Conservation (phyloP, 768 basidiomycete genomes). For the Leccinum rimulosum region DNA sequence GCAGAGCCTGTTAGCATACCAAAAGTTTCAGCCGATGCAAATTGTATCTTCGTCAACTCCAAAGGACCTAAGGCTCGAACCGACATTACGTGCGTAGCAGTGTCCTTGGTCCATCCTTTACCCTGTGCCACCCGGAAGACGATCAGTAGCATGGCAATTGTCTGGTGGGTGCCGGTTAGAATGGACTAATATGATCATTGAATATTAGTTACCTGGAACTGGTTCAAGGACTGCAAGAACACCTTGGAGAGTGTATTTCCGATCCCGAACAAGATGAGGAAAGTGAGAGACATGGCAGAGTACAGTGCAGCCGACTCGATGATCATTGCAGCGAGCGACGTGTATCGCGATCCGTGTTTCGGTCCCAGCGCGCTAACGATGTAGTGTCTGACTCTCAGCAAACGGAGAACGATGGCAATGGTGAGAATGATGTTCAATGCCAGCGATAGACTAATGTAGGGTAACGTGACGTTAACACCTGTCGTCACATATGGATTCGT, state of each 20-base stretch:
- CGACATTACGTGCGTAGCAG: background rate
- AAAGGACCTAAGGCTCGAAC: background rate
- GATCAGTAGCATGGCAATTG: background rate
- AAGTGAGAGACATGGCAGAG: background rate
- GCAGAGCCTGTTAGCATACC: background rate
- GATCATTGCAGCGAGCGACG: background rate
- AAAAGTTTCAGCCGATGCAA: background rate
- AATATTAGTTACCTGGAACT: background rate
- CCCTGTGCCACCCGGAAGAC: background rate
- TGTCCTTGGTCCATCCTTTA: background rate
- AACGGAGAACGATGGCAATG: background rate
- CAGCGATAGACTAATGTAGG: background rate
- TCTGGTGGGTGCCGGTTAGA: background rate
- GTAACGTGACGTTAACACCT: background rate
- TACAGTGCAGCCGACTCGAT: background rate
- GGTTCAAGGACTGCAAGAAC: background rate
- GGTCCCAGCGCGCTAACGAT: background rate
- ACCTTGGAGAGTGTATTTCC: background rate
- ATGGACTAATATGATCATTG: background rate
- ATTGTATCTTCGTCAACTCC: background rate
- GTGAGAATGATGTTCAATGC: background rate
- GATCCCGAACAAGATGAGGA: background rate
- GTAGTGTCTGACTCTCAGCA: background rate
- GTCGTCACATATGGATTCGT: background rate
- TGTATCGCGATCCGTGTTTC: background rate